Evolutionary conservation across 108 stramenopile species (phyloP).

Genomic region (Skeletonema costatum): DNA sequence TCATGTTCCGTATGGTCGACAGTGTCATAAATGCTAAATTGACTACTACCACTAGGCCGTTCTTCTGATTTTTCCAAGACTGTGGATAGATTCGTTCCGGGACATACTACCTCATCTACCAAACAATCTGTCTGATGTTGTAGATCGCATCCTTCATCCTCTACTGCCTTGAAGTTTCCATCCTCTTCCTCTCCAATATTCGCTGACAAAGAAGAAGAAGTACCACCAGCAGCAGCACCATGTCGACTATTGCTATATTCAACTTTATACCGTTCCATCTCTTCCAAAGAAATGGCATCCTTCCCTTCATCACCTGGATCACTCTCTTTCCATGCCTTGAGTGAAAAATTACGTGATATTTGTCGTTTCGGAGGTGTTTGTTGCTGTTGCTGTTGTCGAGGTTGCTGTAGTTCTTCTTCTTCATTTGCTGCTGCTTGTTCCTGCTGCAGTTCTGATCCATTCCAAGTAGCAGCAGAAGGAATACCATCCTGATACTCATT

Average conservation of each 20-base stretch:
- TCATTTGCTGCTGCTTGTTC: neutral
- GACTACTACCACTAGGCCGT: neutral
- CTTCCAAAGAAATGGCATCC: conserved; percentile 16
- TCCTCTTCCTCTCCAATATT: neutral
- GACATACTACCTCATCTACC: neutral
- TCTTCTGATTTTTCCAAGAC: neutral
- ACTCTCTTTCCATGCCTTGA: conserved; percentile 37
- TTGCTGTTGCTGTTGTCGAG: neutral
- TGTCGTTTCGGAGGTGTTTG: neutral
- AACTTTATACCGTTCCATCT: conserved; percentile 1
- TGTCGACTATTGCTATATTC: neutral
- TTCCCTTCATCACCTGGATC: conserved; percentile 23
- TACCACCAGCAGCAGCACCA: neutral
- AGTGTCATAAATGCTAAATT: neutral
- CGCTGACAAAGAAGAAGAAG: neutral
- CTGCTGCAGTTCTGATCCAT: neutral
- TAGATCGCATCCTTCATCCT: neutral
- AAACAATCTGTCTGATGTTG: neutral
- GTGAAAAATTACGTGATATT: conserved; percentile 31
- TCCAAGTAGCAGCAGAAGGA: neutral
- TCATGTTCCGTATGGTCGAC: neutral
- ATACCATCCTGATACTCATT: no score
- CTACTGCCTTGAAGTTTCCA: neutral
- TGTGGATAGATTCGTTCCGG: neutral
- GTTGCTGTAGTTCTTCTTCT: neutral